phyloP scores from a whole-genome alignment of 352 stramenopile genomes.

The Globisporangium parvum region DNA sequence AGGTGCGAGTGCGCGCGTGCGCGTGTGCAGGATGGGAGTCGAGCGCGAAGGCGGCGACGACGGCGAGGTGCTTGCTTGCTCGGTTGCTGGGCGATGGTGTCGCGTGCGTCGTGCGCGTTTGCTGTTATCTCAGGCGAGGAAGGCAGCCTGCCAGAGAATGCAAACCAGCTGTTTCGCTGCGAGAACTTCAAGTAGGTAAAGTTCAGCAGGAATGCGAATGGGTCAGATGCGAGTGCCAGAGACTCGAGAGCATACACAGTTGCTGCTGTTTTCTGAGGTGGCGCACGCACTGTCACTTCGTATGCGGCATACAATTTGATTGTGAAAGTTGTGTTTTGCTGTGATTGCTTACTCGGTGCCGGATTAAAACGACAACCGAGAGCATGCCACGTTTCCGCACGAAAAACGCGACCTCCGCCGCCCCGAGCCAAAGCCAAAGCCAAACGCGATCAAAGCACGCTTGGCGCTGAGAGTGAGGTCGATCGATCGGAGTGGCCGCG shows the following conservation, averaged over 20 bases:
- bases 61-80: no score
- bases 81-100: no score
- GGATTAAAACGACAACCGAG: no score
- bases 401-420: no score
- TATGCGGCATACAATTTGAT: not conserved
- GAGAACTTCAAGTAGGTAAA: not conserved
- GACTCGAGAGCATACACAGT: not conserved
- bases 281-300: not conserved
- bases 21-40: not conserved
- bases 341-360: no score
- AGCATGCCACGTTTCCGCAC: not conserved
- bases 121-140: not conserved
- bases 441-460: not conserved
- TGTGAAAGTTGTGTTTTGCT: not conserved
- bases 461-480: no score
- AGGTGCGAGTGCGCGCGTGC: no score
- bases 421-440: not conserved
- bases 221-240: not conserved
- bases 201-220: not conserved
- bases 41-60: no score
- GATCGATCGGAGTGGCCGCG: not conserved
- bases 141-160: not conserved
- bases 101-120: not conserved
- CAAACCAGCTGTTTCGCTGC: not conserved
- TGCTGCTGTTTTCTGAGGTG: not conserved